Percentiles rank a stretch among this genome's conserved stretches.
Conservation (phyloP, 2,329 filamentous ascomycete genomes). For the Beauveria asiatica region DNA sequence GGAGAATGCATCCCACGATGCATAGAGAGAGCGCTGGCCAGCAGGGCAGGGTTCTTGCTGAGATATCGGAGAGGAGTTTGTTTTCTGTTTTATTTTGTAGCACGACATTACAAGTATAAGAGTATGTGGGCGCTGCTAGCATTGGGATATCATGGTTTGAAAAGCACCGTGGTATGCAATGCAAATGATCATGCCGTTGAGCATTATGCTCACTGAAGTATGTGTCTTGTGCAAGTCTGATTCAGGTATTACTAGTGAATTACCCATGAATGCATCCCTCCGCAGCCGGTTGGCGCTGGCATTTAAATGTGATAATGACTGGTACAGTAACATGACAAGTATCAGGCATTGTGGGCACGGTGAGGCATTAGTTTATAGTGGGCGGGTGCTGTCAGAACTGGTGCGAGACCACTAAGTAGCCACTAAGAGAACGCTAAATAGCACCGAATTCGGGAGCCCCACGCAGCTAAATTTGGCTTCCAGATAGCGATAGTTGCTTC, state of each 20-base stretch:
- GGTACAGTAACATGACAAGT: too few relatives aligned
- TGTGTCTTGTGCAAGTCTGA: too few relatives aligned
- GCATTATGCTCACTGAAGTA: neutral
- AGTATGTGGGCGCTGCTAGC: constrained; percentile 5
- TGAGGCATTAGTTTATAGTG: constrained; percentile 8
- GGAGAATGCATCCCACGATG: constrained; percentile 1
- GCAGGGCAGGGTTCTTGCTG: neutral
- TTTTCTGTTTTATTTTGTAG: constrained; percentile 9
- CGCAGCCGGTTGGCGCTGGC: too few relatives aligned
- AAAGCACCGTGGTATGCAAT: neutral
- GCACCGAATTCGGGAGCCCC: neutral
- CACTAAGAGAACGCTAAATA: neutral
- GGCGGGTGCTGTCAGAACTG: neutral
- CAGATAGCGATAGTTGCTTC: constrained; percentile 7
- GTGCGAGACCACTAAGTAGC: neutral
- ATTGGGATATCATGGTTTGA: constrained; percentile 4
- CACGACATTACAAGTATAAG: constrained; percentile 12
- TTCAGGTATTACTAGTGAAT: too few relatives aligned
- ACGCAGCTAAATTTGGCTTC: neutral
- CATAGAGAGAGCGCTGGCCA: neutral
- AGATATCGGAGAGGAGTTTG: neutral
- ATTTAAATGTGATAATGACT: too few relatives aligned
- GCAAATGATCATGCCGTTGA: neutral
- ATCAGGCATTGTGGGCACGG: neutral
- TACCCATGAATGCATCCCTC: too few relatives aligned